Base-by-base conservation (phyloP, 768 basidiomycete genomes). In the Exidia glandulosa region DNA sequence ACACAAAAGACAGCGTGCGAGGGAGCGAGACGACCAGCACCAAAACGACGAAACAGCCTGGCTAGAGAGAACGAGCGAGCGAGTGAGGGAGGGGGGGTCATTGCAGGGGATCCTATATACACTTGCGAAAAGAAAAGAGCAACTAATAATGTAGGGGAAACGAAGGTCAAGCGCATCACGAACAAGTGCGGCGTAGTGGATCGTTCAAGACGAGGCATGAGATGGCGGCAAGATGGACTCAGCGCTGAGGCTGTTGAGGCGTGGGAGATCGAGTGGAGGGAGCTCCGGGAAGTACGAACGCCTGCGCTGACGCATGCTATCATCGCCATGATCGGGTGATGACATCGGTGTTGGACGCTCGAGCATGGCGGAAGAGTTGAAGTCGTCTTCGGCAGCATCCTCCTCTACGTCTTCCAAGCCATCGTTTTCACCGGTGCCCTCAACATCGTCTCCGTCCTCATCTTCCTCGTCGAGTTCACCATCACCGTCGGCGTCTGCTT, bases 401-500 rank as follows among this genome's bases (percentile, higher is more conserved):
- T 54, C 50, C 27, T 29, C 30, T 14, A 54, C 50, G 2, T 54
- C 50, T 14, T 54, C 50, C 25, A 54, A 27, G 6, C 25, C 50
- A 6, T 54, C 27, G 30, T 9, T 27, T 25, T 54, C 50, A 9
- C 50, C 50, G 9, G 14, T 25, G 27, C 12, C 9, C 6, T 54
- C 50, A 27, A n/a, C n/a, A n/a, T n/a, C n/a, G n/a, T n/a, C n/a
- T n/a, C n/a, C n/a, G n/a, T 54, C 50, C 6, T 54, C 50, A 6
- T 59, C 56, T 14, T 33, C 47, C 56, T 45, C 63, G 5, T 58
- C 82, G 31, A 69, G 70, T 41, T 77, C 78, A 2, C 69, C 74
- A 59, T 79, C 80, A 16, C 56, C 63, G n/a, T 76, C 75, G 34
- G 61, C 66, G 52, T 72, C 72, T 27, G 56, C 64, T 57, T 87